Evolutionary conservation across 1,139 yeast species (phyloP), one percentile per base, ranked within the genome.

Genomic region (Meyerozyma smithsonii): DNA sequence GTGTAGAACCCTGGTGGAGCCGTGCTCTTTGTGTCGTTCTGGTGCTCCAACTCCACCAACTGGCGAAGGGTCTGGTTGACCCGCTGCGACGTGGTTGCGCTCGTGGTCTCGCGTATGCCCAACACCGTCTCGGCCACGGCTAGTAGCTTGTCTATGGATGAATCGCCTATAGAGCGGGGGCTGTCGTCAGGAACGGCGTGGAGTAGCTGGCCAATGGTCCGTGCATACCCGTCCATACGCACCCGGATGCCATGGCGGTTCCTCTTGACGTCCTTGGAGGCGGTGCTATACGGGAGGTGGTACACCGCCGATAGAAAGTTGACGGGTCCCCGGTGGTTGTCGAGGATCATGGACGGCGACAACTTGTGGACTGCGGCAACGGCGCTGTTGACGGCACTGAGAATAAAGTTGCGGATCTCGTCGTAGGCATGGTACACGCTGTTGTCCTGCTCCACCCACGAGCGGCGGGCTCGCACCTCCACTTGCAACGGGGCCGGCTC

Each of bases 1-100:
- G 72, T 63, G 6, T 72, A 36, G 24, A 64, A 54, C 10, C 34
- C 21, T 4, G 34, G 34, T 10, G 34, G 34, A 10, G 20, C 21
- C 5, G 34, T 30, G 15, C 14, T 17, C 12, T 15, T 30, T 18
- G 14, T 11, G 14, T 30, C 17, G 34, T 18, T 4, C 7, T 30
- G 4, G 10, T 18, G 10, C 21, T 17, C 21, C n/a, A 30, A 17
- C 11, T 30, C 21, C 3, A 8, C 21, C 34, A 30, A 18, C 10
- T 10, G 21, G 7, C 21, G 20, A 18, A 30, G 34, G 4, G 12
- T 21, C 6, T 19, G 8, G 20, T 30, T 18, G 15, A 30, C 12
- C 12, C 21, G 5, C 6, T 11, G 11, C 7, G 20, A 4, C 4
- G 14, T 21, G 16, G 8, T 14, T 30, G 4, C 21, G 20, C 11